Evolutionary conservation across 2,329 filamentous ascomycete genomes (phyloP).

Genomic region (Escovopsis sp.): DNA sequence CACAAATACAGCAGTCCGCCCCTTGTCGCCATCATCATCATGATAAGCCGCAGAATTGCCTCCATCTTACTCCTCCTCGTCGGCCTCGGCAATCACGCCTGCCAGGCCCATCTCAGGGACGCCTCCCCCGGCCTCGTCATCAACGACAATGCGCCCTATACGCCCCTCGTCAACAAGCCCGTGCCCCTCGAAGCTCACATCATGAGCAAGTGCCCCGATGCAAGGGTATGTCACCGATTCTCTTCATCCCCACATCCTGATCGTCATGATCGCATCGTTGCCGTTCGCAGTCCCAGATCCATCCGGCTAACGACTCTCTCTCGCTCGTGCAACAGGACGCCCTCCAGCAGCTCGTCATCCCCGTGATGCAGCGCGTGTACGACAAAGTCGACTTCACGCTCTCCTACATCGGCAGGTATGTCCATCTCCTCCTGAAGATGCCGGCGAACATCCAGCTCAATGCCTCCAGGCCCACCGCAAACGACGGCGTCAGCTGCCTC

Average conservation of each 20-base stretch:
- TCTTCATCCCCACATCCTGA: neutral
- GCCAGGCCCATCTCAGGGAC: too few species aligned
- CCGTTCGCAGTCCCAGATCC: neutral
- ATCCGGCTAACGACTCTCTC: neutral
- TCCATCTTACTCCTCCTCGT: slow-evolving; percentile 8
- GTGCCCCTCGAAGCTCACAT: slow-evolving; percentile 88
- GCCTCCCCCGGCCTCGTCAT: neutral
- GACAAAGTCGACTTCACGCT: slow-evolving; percentile 84
- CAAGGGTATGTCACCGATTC: slow-evolving; percentile 33
- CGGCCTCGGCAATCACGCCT: slow-evolving; percentile 9
- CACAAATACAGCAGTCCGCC: too few species aligned
- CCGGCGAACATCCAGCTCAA: neutral
- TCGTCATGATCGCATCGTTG: too few species aligned
- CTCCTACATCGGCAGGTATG: slow-evolving; percentile 74
- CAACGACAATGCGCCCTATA: neutral
- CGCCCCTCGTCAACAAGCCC: slow-evolving; percentile 12
- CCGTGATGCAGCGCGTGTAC: slow-evolving; percentile 67
- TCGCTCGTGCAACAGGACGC: slow-evolving; percentile 41
- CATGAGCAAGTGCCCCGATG: slow-evolving; percentile 95
- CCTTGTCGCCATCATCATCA: too few species aligned
- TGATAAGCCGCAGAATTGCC: neutral
- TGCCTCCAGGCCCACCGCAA: slow-evolving; percentile 44
- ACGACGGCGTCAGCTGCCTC: slow-evolving; percentile 75
- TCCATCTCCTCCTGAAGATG: slow-evolving; percentile 4
- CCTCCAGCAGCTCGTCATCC: slow-evolving; percentile 64